Percentiles rank a stretch among this genome's conserved stretches.
phyloP scores from a whole-genome alignment of 108 stramenopile genomes.

The Nitzschia inconspicua region DNA sequence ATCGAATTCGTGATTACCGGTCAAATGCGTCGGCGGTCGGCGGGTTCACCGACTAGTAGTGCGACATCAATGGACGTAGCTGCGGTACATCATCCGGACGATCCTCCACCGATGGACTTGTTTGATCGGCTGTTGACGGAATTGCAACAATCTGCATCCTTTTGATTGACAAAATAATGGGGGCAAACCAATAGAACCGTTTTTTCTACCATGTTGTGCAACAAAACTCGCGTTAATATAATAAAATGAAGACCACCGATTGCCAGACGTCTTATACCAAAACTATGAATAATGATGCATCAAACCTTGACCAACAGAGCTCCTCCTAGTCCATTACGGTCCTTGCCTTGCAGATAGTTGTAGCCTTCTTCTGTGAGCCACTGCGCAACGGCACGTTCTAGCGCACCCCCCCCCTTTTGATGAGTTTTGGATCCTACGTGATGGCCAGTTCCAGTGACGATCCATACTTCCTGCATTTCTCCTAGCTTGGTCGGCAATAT shows the following conservation, averaged over 20 bases:
- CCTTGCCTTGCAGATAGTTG: constrained; percentile 34
- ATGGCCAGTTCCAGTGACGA: constrained; percentile 63
- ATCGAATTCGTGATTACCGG: constrained; percentile 10
- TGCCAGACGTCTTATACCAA: too few relatives aligned
- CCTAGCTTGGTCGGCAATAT: constrained; percentile 39
- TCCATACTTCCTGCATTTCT: constrained; percentile 38
- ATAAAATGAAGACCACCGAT: too few relatives aligned
- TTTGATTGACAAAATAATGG: too few relatives aligned
- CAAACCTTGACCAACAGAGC: constrained; percentile 37
- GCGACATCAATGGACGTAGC: background rate
- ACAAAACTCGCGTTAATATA: too few relatives aligned
- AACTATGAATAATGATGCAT: background rate
- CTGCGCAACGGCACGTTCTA: constrained; percentile 43
- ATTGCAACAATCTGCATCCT: constrained; percentile 12
- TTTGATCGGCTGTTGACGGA: constrained; percentile 39
- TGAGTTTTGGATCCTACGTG: constrained; percentile 54
- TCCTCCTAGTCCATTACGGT: constrained; percentile 59
- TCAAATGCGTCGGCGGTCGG: background rate
- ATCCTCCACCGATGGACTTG: constrained; percentile 38
- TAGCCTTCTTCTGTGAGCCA: constrained; percentile 53
- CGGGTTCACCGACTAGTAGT: background rate
- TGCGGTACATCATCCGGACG: background rate
- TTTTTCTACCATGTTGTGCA: too few relatives aligned
- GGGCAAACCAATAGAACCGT: too few relatives aligned
- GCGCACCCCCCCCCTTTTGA: constrained; percentile 61